phyloP scores from a whole-genome alignment of 768 basidiomycete species.

The Hortiboletus flavorubellus region DNA sequence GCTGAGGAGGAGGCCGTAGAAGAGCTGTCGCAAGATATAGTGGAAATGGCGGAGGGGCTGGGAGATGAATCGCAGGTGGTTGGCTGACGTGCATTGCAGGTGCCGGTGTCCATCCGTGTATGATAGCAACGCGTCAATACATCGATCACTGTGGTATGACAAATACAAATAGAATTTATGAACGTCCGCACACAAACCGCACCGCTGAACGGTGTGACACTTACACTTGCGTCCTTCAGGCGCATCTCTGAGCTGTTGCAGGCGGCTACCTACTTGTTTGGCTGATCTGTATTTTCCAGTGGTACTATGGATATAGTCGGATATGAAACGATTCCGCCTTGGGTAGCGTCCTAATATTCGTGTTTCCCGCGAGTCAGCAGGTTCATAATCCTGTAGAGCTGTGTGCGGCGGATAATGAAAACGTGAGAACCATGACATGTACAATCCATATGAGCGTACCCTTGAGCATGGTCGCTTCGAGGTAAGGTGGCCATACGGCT shows the following conservation, averaged over 20 bases:
- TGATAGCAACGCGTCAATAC: constrained; percentile 33
- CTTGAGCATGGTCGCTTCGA: constrained; percentile 75
- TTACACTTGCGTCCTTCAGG: constrained; percentile 67
- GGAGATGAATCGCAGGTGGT: constrained; percentile 11
- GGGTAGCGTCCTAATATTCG: constrained; percentile 72
- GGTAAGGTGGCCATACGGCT: constrained; percentile 75
- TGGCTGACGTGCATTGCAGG: constrained; percentile 19
- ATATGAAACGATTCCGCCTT: constrained; percentile 76
- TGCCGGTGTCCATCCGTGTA: constrained; percentile 23
- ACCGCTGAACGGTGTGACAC: constrained; percentile 26
- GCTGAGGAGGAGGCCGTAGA: constrained; percentile 19
- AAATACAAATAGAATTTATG: constrained; percentile 33
- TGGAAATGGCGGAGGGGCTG: constrained; percentile 15
- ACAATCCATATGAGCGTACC: constrained; percentile 38
- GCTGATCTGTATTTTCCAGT: constrained; percentile 71
- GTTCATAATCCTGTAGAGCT: constrained; percentile 73
- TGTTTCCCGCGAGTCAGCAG: constrained; percentile 70
- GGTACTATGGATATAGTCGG: constrained; percentile 66
- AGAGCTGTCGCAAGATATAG: constrained; percentile 29
- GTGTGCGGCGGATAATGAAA: constrained; percentile 13
- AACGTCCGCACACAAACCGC: constrained; percentile 29
- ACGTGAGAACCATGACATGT: constrained; percentile 18
- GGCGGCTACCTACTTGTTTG: constrained; percentile 77
- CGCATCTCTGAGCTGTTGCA: constrained; percentile 76
- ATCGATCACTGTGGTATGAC: constrained; percentile 33